These are phyloP conservation scores for Aurifilum marmelostoma DNA, from an alignment of 2,329 filamentous ascomycete species.

Conservation along the genomic window DNA sequence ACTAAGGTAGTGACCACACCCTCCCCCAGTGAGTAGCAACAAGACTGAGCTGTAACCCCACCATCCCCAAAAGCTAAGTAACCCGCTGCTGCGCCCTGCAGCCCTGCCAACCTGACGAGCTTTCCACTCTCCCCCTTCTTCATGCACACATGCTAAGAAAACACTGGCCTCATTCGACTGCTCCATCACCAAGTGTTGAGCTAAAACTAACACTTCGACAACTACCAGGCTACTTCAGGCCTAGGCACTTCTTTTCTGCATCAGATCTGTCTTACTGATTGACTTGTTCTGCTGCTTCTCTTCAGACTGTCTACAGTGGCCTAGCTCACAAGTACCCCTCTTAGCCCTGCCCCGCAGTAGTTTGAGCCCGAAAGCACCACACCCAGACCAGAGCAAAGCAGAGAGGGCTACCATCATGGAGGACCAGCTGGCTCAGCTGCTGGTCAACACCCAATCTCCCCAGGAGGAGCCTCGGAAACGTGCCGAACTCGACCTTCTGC, in stretches of 20 bases:
- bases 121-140: constrained; percentile 15
- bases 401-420: constrained; percentile 65
- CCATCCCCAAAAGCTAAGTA: constrained; percentile 23
- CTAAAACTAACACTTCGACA: constrained; percentile 5
- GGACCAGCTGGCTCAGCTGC: constrained; percentile 85
- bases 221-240: constrained; percentile 12
- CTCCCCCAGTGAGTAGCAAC: neutral
- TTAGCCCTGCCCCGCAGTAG: constrained; percentile 7
- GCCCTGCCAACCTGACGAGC: constrained; percentile 6
- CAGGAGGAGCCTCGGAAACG: constrained; percentile 78
- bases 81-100: neutral
- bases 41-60: constrained; percentile 17
- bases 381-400: neutral
- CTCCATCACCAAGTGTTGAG: constrained; percentile 15
- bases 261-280: constrained; percentile 9
- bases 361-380: constrained; percentile 2
- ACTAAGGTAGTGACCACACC: neutral
- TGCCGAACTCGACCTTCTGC: constrained; percentile 81
- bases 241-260: neutral
- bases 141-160: constrained; percentile 14
- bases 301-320: neutral
- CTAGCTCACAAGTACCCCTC: constrained; percentile 1
- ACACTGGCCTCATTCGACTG: constrained; percentile 10
- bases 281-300: neutral
- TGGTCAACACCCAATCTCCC: constrained; percentile 81